phyloP scores from a whole-genome alignment of 169 alveolate genomes.

The Plasmodium adleri region DNA sequence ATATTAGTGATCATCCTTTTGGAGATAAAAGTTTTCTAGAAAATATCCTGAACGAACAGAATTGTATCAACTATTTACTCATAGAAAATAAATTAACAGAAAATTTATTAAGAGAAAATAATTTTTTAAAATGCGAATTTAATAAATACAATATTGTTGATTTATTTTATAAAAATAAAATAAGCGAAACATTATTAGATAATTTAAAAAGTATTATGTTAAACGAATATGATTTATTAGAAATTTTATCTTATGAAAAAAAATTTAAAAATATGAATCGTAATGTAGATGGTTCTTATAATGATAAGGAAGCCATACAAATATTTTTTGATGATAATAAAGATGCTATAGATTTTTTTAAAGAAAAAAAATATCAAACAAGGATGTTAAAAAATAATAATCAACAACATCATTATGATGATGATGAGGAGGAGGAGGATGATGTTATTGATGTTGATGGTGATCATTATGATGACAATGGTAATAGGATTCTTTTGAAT shows the following conservation, averaged over 20 bases:
- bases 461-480: not conserved
- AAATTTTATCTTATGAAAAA: slow-evolving; percentile 29
- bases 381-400: slow-evolving; percentile 38
- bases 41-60: slow-evolving; percentile 27
- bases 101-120: slow-evolving; percentile 58
- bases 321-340: slow-evolving; percentile 65
- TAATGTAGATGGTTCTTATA: slow-evolving; percentile 34
- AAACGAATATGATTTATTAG: slow-evolving; percentile 44
- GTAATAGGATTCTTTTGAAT: no score
- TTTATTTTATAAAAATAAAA: slow-evolving; percentile 21
- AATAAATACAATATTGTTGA: slow-evolving; percentile 32
- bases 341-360: slow-evolving; percentile 53
- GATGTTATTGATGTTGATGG: not conserved
- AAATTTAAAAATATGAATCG: slow-evolving; percentile 9
- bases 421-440: slow-evolving; percentile 4
- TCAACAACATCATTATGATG: slow-evolving; percentile 3
- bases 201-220: slow-evolving; percentile 26
- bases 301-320: slow-evolving; percentile 63
- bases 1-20: no score
- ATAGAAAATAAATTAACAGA: slow-evolving; percentile 63
- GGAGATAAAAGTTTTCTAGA: not conserved
- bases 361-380: slow-evolving; percentile 32
- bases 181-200: slow-evolving; percentile 10
- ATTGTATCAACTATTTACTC: slow-evolving; percentile 49
- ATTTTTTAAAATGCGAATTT: slow-evolving; percentile 52